These are phyloP conservation scores for Speleostelium caveatum DNA, from an alignment of 78 protist genomes.

Conservation along the genomic window DNA sequence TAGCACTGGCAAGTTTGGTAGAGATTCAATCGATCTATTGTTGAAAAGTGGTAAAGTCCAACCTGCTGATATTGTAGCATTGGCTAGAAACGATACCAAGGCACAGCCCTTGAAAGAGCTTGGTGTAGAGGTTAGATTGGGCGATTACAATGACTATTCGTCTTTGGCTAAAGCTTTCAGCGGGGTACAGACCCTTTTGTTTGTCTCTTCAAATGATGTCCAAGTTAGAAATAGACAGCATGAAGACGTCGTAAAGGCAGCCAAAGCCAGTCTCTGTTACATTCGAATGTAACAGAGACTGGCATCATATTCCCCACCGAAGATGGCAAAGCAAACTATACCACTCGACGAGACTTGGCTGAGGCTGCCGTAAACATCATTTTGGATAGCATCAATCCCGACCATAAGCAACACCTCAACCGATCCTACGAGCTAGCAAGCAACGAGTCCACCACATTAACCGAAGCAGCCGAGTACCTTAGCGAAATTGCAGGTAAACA, in stretches of 20 bases:
- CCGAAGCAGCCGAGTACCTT: neutral
- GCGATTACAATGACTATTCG: conserved; percentile 9
- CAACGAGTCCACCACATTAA: neutral
- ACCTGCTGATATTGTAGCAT: neutral
- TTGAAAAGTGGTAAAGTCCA: conserved; percentile 1
- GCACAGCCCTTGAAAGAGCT: neutral
- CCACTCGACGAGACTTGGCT: neutral
- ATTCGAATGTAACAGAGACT: too few relatives aligned
- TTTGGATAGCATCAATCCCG: neutral
- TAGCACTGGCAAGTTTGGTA: conserved; percentile 12
- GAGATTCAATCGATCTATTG: neutral
- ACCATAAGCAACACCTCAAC: neutral
- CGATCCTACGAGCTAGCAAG: neutral
- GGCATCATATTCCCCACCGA: conserved; percentile 6
- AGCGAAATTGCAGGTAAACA: neutral
- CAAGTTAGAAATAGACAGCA: conserved; percentile 9
- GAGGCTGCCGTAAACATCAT: neutral
- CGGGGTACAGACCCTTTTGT: conserved; percentile 8
- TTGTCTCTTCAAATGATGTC: conserved; percentile 17
- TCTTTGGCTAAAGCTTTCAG: neutral
- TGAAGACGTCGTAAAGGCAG: conserved; percentile 12
- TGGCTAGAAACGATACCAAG: neutral
- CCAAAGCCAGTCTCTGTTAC: too few relatives aligned
- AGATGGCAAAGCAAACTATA: neutral
- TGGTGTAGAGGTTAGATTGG: neutral